These are phyloP conservation scores for Penicillium steckii DNA, from an alignment of 495 filamentous ascomycete species.

Conservation along the genomic window DNA sequence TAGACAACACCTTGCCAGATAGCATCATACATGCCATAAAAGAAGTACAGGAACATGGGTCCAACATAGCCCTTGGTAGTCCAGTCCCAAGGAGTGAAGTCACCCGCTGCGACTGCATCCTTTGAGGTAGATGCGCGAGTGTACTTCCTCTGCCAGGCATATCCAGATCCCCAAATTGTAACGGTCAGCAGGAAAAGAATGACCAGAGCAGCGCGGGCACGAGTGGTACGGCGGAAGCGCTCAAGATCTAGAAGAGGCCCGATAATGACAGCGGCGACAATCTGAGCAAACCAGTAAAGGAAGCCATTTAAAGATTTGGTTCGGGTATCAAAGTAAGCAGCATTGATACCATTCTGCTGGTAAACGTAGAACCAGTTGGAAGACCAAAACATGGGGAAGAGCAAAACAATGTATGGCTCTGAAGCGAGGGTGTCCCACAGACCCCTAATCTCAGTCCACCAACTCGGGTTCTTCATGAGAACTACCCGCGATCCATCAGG, in stretches of 20 bases:
- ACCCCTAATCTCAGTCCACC: slow-evolving; percentile 47
- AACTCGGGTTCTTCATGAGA: slow-evolving; percentile 79
- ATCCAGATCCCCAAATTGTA: slow-evolving; percentile 51
- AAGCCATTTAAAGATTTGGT: slow-evolving; percentile 48
- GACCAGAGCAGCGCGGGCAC: slow-evolving; percentile 40
- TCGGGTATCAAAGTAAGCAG: slow-evolving; percentile 45
- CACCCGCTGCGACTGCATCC: slow-evolving; percentile 4
- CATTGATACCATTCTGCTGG: slow-evolving; percentile 57
- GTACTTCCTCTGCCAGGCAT: slow-evolving; percentile 49
- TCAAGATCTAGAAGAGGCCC: slow-evolving; percentile 44
- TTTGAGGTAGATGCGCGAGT: slow-evolving; percentile 29
- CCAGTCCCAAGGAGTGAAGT: slow-evolving; percentile 40
- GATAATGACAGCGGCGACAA: slow-evolving; percentile 45
- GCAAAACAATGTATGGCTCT: slow-evolving; percentile 40
- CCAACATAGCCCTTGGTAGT: slow-evolving; percentile 37
- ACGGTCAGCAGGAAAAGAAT: slow-evolving; percentile 41
- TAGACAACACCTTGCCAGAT: slow-evolving; percentile 72
- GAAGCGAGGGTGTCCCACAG: slow-evolving; percentile 37
- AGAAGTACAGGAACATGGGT: slow-evolving; percentile 55
- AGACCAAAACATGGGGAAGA: slow-evolving; percentile 56
- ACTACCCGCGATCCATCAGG: slow-evolving; percentile 74
- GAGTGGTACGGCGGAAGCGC: slow-evolving; percentile 35
- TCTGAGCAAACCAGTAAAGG: slow-evolving; percentile 55
- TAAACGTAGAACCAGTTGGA: slow-evolving; percentile 83
- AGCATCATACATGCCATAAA: slow-evolving; percentile 54